Base-by-base conservation (phyloP, 106 monocot genomes). In the Dactylorhiza incarnata region DNA sequence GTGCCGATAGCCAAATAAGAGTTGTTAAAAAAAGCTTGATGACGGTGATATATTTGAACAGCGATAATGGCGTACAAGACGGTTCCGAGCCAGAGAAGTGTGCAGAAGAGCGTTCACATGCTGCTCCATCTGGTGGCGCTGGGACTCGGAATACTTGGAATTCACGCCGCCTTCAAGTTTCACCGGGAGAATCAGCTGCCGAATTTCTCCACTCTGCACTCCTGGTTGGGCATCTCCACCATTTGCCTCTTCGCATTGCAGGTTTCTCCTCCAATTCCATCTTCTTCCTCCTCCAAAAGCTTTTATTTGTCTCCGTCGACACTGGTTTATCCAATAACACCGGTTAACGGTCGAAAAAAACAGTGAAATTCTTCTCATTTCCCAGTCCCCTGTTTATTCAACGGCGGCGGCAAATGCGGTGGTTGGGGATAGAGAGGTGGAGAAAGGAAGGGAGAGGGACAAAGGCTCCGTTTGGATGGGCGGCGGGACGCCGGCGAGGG, bases 51-150 rank as follows among this genome's bases (percentile, higher is more conserved):
- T 72, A 25, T 22, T 23, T 75, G 48, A 25, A 68, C 85, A 95
- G 95, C 81, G 8, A 89, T 95, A 13, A 92, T 95, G 95, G 95
- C 81, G 6, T 88, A 93, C 76, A 93, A 84, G 74, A 94, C 80
- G 8, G 25, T 95, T 3, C 85, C 74, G 0, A 77, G 74, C 10
- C 23, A 15, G 52, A 86, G 75, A 61, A 75, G 45, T 0, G 71
- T 79, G 77, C 81, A 79, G 46, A 95, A 95, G 72, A 17, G 52
- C 7, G 26, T 82, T 1, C 95, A 95, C 63, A 78, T 90, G 90
- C 22, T 82, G 74, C 76, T 95, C 17, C 88, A 93, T 2, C 56
- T 93, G 15, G 73, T 90, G 19, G 92, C 88, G 0, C 74, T 93
- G 9, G 69, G 59, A 25, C 79, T 95, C 13, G 90, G 85, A 7